Base-by-base conservation (phyloP, 768 basidiomycete genomes). In the Rhodotorula graminis region DNA sequence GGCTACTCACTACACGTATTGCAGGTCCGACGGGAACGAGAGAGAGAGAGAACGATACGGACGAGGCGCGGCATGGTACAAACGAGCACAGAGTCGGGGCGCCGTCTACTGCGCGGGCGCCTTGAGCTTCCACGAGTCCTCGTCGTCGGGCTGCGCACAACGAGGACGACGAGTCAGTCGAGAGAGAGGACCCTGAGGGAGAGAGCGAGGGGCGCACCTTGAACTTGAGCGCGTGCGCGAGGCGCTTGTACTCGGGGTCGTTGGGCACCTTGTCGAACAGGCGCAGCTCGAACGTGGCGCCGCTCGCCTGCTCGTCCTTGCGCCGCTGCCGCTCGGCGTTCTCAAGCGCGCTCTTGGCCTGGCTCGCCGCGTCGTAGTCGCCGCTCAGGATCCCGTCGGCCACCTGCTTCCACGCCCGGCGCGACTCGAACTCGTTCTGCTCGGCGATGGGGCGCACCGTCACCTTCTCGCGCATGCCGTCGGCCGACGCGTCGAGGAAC, bases 271-370 rank as follows among this genome's bases (percentile, higher is more conserved):
- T 85, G 40, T 82, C 82, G 78, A 97, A 98, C 78, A 93, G 90
- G 80, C 87, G 88, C 71, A 91, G 80, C 69, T 84, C 78, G 92
- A 93, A 95, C 1, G 84, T 82, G 18, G 84, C 87, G 2, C 87
- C 88, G 33, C n/a, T n/a, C 0, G 89, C 87, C 62, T 33, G 60
- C 81, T 98, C 95, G 71, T 93, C 91, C 77, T 87, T 88, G 71
- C 95, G 84, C 81, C 86, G 84, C 82, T 95, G 91, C 68, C 95
- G 85, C 83, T 96, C 93, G 49, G 93, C 91, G 74, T 95, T 95
- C 89, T 98, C 95, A 60, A 98, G 93, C 81, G 88, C 85, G 60
- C 84, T 85, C 87, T 99, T 97, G 80, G 93, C 95, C 76, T 82
- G 83, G 71, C 89, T 89, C 8, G 95, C 95, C n/a, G 84, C 82